A percentile compares a stretch with the other conserved stretches of the same genome.
Evolutionary conservation across 1,284 basidiomycete genomes (phyloP).

Genomic region (Peniophora sp.): DNA sequence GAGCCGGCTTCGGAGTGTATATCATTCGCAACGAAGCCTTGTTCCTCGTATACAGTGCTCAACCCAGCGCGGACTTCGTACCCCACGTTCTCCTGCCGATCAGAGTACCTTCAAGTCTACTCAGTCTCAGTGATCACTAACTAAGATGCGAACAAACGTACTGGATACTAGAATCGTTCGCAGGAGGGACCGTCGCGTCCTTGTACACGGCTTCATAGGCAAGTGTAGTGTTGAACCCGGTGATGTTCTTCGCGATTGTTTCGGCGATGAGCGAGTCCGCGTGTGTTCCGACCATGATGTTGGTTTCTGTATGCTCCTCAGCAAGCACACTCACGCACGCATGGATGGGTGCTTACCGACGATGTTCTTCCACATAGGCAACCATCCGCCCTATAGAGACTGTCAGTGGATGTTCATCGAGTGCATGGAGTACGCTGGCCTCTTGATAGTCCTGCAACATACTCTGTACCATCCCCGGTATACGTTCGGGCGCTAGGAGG

Average conservation of each 20-base stretch:
- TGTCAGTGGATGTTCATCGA: background rate
- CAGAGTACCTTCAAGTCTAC: conserved; percentile 50
- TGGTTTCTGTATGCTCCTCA: conserved; percentile 42
- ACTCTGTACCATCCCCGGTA: conserved; percentile 69
- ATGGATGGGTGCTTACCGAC: conserved; percentile 40
- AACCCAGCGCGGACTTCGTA: conserved; percentile 79
- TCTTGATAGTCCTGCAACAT: conserved; percentile 76
- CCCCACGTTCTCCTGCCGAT: conserved; percentile 74
- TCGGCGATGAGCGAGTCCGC: conserved; percentile 78
- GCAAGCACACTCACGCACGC: background rate
- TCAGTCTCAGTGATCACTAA: background rate
- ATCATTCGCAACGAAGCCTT: conserved; percentile 76
- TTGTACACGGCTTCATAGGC: conserved; percentile 76
- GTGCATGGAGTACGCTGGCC: conserved; percentile 21
- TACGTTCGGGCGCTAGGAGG: conserved; percentile 66
- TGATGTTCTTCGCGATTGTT: conserved; percentile 60
- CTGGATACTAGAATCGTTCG: conserved; percentile 50
- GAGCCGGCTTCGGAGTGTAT: conserved; percentile 74
- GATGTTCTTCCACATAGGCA: conserved; percentile 90
- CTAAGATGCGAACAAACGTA: conserved; percentile 19
- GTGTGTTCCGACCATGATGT: conserved; percentile 76
- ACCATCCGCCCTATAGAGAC: conserved; percentile 58
- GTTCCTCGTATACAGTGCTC: conserved; percentile 54
- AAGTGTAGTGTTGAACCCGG: conserved; percentile 52
- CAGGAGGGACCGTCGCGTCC: conserved; percentile 63